Conservation (phyloP, 208 protist genomes). For the Tritrichomonas foetus region DNA sequence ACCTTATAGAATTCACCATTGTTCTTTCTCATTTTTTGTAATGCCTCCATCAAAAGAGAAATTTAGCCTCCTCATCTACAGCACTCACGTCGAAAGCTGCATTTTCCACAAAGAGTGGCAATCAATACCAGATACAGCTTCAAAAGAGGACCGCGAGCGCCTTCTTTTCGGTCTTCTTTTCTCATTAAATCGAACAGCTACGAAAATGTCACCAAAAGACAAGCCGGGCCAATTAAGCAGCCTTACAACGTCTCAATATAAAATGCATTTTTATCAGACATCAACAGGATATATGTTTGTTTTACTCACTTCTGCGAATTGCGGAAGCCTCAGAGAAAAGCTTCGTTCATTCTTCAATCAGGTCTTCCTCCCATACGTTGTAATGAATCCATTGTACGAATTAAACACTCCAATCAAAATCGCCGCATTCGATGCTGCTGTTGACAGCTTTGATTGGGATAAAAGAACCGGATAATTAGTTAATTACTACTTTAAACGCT, state of each 20-base stretch:
- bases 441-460: conserved; percentile 29
- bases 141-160: background rate
- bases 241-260: conserved; percentile 8
- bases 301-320: background rate
- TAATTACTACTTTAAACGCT: no score
- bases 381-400: conserved; percentile 35
- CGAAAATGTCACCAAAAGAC: conserved; percentile 24
- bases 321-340: background rate
- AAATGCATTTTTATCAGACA: conserved; percentile 33
- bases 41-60: background rate
- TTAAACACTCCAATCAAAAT: background rate
- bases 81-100: background rate
- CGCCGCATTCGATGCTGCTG: background rate
- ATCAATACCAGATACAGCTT: background rate
- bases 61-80: conserved; percentile 9
- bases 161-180: conserved; percentile 40
- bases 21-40: no score
- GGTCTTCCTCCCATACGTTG: conserved; percentile 8
- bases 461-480: no score
- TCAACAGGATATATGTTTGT: conserved; percentile 14
- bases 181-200: background rate
- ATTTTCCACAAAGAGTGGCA: conserved; percentile 24
- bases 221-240: background rate
- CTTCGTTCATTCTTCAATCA: background rate
- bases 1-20: no score